Percentiles rank a stretch among this genome's conserved stretches.
Evolutionary conservation across 352 stramenopile genomes (phyloP).

Genomic region (Sclerospora graminicola): DNA sequence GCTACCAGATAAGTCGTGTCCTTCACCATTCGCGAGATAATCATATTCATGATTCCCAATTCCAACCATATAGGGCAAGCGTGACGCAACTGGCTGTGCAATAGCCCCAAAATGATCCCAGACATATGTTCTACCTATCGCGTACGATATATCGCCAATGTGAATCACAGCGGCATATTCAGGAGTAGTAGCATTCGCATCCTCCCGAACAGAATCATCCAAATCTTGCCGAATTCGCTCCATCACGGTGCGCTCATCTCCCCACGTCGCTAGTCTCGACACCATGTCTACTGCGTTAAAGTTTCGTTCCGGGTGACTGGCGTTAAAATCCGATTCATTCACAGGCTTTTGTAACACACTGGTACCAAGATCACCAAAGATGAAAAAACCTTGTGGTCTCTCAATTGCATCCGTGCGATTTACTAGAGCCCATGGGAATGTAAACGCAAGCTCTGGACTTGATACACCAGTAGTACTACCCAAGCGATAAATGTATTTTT

Average conservation of each 20-base stretch:
- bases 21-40: slow-evolving; percentile 14
- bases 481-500: slow-evolving; percentile 22
- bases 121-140: slow-evolving; percentile 39
- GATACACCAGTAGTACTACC: slow-evolving; percentile 14
- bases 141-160: slow-evolving; percentile 74
- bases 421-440: slow-evolving; percentile 12
- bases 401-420: not conserved
- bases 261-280: slow-evolving; percentile 14
- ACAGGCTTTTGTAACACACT: slow-evolving; percentile 12
- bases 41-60: slow-evolving; percentile 37
- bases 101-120: slow-evolving; percentile 80
- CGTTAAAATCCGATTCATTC: slow-evolving; percentile 15
- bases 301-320: slow-evolving; percentile 10
- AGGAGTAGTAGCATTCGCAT: slow-evolving; percentile 10
- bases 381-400: slow-evolving; percentile 41
- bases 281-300: slow-evolving; percentile 15
- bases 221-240: slow-evolving; percentile 18
- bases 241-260: slow-evolving; percentile 21
- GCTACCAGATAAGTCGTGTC: slow-evolving; percentile 11
- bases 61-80: slow-evolving; percentile 66
- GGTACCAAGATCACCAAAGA: slow-evolving; percentile 56
- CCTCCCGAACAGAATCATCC: slow-evolving; percentile 3
- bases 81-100: slow-evolving; percentile 60
- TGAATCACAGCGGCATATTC: slow-evolving; percentile 62
- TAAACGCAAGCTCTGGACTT: slow-evolving; percentile 20